These are phyloP conservation scores for Hypholoma fasciculare DNA, from an alignment of 768 basidiomycete genomes.

Conservation along the genomic window DNA sequence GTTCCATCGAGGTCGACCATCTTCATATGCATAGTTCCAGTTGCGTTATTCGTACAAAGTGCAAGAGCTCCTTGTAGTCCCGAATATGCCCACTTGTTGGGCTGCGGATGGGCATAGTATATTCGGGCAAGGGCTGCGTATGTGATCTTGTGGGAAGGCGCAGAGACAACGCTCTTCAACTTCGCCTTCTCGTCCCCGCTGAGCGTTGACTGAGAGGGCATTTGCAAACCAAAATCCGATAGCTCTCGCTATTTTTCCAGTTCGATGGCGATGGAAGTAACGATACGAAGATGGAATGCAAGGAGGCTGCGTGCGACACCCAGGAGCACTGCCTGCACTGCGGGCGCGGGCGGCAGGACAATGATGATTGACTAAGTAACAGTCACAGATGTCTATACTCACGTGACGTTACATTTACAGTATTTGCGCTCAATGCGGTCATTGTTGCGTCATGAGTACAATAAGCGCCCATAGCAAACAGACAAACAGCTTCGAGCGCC, in stretches of 20 bases:
- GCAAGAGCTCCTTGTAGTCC: slow-evolving; percentile 87
- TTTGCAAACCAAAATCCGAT: slow-evolving; percentile 23
- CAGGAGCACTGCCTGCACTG: background rate
- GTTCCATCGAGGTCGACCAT: slow-evolving; percentile 86
- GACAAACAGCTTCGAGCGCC: too few species aligned
- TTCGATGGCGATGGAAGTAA: background rate
- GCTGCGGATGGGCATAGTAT: slow-evolving; percentile 86
- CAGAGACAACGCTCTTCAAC: slow-evolving; percentile 64
- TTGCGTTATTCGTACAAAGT: slow-evolving; percentile 61
- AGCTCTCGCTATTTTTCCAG: background rate
- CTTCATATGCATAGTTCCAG: slow-evolving; percentile 61
- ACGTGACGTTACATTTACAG: background rate
- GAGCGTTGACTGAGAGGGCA: slow-evolving; percentile 76
- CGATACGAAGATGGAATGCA: background rate
- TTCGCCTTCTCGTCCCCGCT: slow-evolving; percentile 75
- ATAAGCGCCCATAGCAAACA: too few species aligned
- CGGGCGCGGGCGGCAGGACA: slow-evolving; percentile 1
- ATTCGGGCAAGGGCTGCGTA: slow-evolving; percentile 83
- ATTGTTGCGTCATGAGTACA: background rate
- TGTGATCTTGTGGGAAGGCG: slow-evolving; percentile 68
- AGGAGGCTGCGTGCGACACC: background rate
- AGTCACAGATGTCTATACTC: background rate
- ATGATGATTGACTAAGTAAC: background rate
- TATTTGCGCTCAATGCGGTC: background rate
- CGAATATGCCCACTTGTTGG: slow-evolving; percentile 78